Conservation (phyloP, 2,329 filamentous ascomycete species). For the Xylariaceae sp. region DNA sequence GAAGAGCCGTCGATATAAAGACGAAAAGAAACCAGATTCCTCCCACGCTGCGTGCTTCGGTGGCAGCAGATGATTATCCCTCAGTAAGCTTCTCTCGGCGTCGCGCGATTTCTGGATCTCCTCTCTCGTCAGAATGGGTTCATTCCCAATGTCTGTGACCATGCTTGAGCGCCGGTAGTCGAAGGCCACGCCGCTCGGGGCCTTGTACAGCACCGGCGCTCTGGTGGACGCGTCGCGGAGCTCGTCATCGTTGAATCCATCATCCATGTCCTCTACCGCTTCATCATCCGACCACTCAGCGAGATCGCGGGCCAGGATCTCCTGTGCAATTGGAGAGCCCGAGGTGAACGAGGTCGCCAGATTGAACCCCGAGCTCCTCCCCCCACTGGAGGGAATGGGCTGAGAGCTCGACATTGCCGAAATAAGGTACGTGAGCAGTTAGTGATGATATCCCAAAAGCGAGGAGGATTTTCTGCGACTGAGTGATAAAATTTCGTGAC, state of each 20-base stretch:
- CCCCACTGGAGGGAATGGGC: conserved; percentile 20
- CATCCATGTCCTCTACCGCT: conserved; percentile 26
- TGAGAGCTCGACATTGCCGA: conserved; percentile 24
- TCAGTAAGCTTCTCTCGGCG: conserved; percentile 57
- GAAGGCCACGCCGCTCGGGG: conserved; percentile 72
- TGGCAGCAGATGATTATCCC: conserved; percentile 63
- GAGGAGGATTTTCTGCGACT: too few species aligned
- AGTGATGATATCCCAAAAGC: too few species aligned
- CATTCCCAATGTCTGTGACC: conserved; percentile 49
- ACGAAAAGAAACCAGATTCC: conserved; percentile 35
- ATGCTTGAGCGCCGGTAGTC: conserved; percentile 68
- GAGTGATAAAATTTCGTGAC: too few species aligned
- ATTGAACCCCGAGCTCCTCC: conserved; percentile 18
- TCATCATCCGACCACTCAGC: conserved; percentile 60
- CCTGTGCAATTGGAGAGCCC: conserved; percentile 63
- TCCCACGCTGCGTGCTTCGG: conserved; percentile 48
- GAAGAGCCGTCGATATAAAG: conserved; percentile 43
- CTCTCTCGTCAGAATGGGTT: conserved; percentile 47
- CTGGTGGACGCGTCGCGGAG: conserved; percentile 35
- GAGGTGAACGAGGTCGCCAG: conserved; percentile 51
- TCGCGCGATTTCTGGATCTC: conserved; percentile 55
- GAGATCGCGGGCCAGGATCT: conserved; percentile 62
- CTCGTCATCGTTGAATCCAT: conserved; percentile 29
- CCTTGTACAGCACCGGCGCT: conserved; percentile 61
- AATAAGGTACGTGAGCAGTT: too few species aligned